A percentile compares a stretch with the other conserved stretches of the same genome.
Conservation (phyloP, 768 basidiomycete genomes). For the Boletus rufocinnamomeus region DNA sequence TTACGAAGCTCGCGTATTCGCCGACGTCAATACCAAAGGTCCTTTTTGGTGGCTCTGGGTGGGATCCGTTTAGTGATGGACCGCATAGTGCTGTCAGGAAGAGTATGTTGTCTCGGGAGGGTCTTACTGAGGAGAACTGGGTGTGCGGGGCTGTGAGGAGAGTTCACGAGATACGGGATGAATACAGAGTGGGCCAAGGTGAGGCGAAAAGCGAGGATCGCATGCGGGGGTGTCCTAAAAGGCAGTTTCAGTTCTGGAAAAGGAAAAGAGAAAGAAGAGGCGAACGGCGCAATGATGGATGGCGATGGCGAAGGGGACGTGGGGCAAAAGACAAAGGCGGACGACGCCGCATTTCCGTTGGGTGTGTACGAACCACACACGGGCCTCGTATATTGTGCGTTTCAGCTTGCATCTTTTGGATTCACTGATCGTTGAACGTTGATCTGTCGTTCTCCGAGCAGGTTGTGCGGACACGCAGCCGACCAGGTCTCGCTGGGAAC, state of each 20-base stretch:
- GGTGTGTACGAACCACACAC: constrained; percentile 87
- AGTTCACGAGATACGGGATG: constrained; percentile 58
- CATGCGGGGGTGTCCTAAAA: constrained; percentile 50
- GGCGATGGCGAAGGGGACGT: constrained; percentile 30
- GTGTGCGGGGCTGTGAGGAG: constrained; percentile 78
- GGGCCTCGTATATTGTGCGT: constrained; percentile 71
- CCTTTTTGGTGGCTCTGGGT: constrained; percentile 82
- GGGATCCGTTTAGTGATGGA: constrained; percentile 88
- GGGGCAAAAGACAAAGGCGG: constrained; percentile 31
- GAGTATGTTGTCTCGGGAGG: constrained; percentile 73
- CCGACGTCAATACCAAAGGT: constrained; percentile 78
- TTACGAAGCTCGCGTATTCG: constrained; percentile 81
- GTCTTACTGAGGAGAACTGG: constrained; percentile 89
- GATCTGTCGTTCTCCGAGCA: constrained; percentile 34
- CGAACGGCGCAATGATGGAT: constrained; percentile 34
- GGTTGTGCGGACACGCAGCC: constrained; percentile 83
- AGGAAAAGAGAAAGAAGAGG: constrained; percentile 35
- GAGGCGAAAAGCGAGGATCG: constrained; percentile 55
- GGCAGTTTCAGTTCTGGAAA: constrained; percentile 33
- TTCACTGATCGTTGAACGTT: constrained; percentile 7
- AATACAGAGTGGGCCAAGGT: constrained; percentile 65
- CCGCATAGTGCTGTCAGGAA: constrained; percentile 85
- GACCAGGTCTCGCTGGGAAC: constrained; percentile 60
- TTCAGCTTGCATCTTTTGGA: background rate
- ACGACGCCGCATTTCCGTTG: constrained; percentile 45